Percentiles rank a stretch among this genome's conserved stretches.
Evolutionary conservation across 129 eudicot genomes (phyloP).

Genomic region (Flaveria bidentis): DNA sequence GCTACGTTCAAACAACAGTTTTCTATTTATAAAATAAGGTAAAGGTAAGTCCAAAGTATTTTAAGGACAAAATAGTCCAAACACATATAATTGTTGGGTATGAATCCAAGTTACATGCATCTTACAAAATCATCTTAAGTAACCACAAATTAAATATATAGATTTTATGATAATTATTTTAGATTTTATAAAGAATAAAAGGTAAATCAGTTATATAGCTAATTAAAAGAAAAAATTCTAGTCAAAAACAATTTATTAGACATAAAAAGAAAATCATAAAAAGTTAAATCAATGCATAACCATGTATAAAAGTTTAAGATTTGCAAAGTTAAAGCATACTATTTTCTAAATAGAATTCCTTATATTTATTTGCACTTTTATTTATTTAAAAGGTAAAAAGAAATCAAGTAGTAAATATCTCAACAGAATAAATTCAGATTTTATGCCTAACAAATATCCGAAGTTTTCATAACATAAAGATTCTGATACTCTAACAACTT

Average conservation of each 20-base stretch:
- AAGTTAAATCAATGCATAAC: neutral
- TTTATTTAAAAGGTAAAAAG: neutral
- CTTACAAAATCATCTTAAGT: too few relatives aligned
- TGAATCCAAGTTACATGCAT: neutral
- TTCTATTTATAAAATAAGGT: neutral
- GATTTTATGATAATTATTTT: too few relatives aligned
- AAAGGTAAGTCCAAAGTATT: neutral
- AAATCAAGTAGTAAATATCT: slow-evolving; percentile 1
- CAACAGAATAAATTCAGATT: slow-evolving; percentile 19
- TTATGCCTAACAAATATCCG: slow-evolving; percentile 26
- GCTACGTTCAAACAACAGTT: neutral
- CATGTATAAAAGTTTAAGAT: neutral
- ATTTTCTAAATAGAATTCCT: neutral
- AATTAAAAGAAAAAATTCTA: too few relatives aligned
- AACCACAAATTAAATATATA: neutral
- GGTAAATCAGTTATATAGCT: too few relatives aligned
- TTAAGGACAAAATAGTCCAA: neutral
- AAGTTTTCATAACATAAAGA: slow-evolving; percentile 17
- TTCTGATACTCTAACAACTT: slow-evolving; percentile 18
- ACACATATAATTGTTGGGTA: neutral
- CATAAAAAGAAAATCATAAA: neutral
- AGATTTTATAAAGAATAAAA: too few relatives aligned
- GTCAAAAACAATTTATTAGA: neutral
- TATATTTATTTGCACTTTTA: neutral
- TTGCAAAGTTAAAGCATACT: neutral